Percentiles rank a stretch among this genome's conserved stretches.
phyloP scores from a whole-genome alignment of 345 rosid species.

The Abelmoschus esculentus region DNA sequence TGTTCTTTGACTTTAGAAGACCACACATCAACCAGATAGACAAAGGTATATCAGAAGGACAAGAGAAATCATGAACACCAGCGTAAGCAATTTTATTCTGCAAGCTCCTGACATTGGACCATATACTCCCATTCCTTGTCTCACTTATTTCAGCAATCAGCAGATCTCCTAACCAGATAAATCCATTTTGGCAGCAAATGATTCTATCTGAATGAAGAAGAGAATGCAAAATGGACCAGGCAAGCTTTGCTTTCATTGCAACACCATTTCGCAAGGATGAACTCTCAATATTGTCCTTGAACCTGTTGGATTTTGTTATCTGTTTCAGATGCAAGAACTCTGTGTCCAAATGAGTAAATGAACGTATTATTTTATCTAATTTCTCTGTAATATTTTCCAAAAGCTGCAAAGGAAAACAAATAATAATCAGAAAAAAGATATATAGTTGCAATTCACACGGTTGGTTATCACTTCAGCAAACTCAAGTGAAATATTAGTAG shows the following conservation, averaged over 20 bases:
- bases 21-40: conserved; percentile 84
- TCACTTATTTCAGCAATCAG: conserved; percentile 84
- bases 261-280: conserved; percentile 37
- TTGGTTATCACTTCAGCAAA: background rate
- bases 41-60: conserved; percentile 71
- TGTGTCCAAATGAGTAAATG: conserved; percentile 80
- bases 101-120: conserved; percentile 65
- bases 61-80: conserved; percentile 53
- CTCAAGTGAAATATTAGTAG: background rate
- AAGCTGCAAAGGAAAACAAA: conserved; percentile 48
- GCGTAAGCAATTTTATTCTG: conserved; percentile 60
- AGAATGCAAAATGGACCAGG: conserved; percentile 89
- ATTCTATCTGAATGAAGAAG: conserved; percentile 89
- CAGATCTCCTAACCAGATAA: conserved; percentile 89
- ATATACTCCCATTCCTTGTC: conserved; percentile 51
- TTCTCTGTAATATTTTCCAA: conserved; percentile 73
- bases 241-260: conserved; percentile 45
- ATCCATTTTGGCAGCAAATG: conserved; percentile 79
- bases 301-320: conserved; percentile 66
- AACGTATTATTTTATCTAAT: conserved; percentile 67
- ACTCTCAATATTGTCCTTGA: conserved; percentile 44
- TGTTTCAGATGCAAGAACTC: conserved; percentile 80
- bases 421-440: background rate
- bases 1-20: conserved; percentile 82
- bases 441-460: background rate